Evolutionary conservation across 2,329 filamentous ascomycete genomes (phyloP), one percentile per base, ranked within the genome.

Genomic region (Westerdykella sp.): DNA sequence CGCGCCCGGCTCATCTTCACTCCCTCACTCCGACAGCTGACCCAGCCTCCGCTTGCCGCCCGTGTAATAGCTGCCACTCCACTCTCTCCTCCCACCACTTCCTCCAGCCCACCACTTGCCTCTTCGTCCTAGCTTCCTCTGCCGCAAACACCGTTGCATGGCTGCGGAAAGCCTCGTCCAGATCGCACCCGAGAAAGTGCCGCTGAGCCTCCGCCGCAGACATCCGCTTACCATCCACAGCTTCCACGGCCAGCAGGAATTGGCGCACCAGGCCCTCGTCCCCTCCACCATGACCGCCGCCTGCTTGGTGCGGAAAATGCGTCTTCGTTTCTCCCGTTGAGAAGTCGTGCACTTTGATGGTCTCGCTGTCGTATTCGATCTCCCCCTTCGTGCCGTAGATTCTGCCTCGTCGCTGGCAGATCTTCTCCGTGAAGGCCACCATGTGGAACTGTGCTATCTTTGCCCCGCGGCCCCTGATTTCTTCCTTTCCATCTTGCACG

Each of bases 71-170:
- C 51, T 54, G 46, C 37, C 38, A 28, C 45, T 69, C 69, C 22
- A 83, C 72, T 50, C 80, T 73, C 45, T 67, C 62, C 25, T 69
- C 67, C 88, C 88, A 95, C 87, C 88, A 95, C 37, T 75, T 67
- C 35, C 70, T 69, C 82, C 87, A 96, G 53, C 84, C 76, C 4
- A 97, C 69, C 6, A 93, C 82, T 60, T 77, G 81, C 58, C 77
- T 80, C 40, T 76, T 74, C 39, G 72, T 73, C 57, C 91, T 78
- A 5, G 91, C 88, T 56, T 95, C 85, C 68, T 97, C 93, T 0
- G 91, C 93, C 18, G 88, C 90, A 72, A 96, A 98, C 0, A 96
- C 91, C 68, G 93, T 79, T 2, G 86, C 90, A 69, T 97, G 93
- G 59, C 88, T 95, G 39, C 85, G 76, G n/a, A 97, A 76, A 1